These are phyloP conservation scores for Sphaerosporella brunnea DNA, from an alignment of 495 filamentous ascomycete genomes.

Conservation along the genomic window DNA sequence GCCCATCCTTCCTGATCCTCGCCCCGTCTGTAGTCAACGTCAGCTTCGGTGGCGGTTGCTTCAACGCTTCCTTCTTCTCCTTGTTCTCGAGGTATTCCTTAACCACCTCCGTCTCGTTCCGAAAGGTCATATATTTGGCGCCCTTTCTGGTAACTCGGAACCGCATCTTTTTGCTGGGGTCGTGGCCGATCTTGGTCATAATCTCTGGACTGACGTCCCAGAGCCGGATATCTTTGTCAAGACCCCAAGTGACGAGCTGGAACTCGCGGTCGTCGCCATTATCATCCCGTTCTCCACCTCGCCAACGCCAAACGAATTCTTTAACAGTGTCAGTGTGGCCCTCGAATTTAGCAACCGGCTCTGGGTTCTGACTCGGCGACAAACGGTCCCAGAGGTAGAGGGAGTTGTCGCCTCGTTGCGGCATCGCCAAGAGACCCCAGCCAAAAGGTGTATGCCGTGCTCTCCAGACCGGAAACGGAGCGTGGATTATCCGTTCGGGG, in stretches of 20 bases:
- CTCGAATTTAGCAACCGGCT: conserved; percentile 54
- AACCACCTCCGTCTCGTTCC: conserved; percentile 24
- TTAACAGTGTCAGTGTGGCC: conserved; percentile 78
- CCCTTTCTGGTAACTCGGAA: conserved; percentile 64
- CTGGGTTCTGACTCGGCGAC: conserved; percentile 30
- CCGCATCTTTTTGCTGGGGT: conserved; percentile 39
- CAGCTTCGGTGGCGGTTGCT: conserved; percentile 7
- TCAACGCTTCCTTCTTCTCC: conserved; percentile 7
- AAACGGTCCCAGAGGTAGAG: conserved; percentile 69
- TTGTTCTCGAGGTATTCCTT: conserved; percentile 7
- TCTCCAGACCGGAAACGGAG: conserved; percentile 78
- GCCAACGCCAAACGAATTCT: conserved; percentile 80
- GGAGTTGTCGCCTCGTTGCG: conserved; percentile 66
- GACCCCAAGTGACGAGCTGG: conserved; percentile 84
- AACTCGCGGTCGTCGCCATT: conserved; percentile 78
- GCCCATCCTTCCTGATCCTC: conserved; percentile 12
- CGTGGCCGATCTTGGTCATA: conserved; percentile 57
- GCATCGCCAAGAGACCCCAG: conserved; percentile 74
- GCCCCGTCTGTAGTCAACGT: conserved; percentile 18
- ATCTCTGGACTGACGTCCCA: conserved; percentile 51
- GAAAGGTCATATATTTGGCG: conserved; percentile 71
- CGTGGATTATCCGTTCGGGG: conserved; percentile 57
- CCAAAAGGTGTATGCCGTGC: conserved; percentile 91
- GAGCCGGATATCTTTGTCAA: conserved; percentile 63
- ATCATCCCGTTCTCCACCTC: conserved; percentile 49